Conservation (phyloP, 2,329 filamentous ascomycete species). For the Colletotrichum nymphaeae region DNA sequence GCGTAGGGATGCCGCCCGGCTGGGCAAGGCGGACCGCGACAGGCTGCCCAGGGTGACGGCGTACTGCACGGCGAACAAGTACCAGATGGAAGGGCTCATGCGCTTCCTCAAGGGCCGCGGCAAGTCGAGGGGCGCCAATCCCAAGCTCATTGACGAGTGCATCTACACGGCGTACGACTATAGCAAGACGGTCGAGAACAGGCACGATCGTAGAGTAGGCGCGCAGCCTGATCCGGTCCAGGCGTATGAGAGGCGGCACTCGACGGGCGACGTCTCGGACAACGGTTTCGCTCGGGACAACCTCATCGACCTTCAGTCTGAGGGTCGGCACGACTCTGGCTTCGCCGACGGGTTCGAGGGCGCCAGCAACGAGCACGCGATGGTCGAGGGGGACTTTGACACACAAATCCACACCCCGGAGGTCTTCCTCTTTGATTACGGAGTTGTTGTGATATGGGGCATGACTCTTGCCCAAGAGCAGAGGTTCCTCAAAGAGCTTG, state of each 20-base stretch:
- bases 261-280: constrained; percentile 77
- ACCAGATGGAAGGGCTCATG: constrained; percentile 90
- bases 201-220: constrained; percentile 42
- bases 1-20: constrained; percentile 86
- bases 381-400: constrained; percentile 76
- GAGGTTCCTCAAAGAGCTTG: constrained; percentile 90
- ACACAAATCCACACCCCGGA: constrained; percentile 92
- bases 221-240: constrained; percentile 51
- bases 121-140: constrained; percentile 81
- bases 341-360: constrained; percentile 44
- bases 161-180: constrained; percentile 97
- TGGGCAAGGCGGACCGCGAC: constrained; percentile 93
- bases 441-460: constrained; percentile 97
- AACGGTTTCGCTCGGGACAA: constrained; percentile 66
- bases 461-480: constrained; percentile 93
- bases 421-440: constrained; percentile 96
- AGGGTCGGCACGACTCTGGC: constrained; percentile 47
- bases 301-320: constrained; percentile 70
- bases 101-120: constrained; percentile 88
- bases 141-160: constrained; percentile 96
- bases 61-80: constrained; percentile 94
- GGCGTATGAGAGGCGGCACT: constrained; percentile 76
- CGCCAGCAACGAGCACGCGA: constrained; percentile 41
- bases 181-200: constrained; percentile 57
- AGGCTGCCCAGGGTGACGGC: constrained; percentile 91